Conservation (phyloP, 441 rosid species). For the Viola pubescens region DNA sequence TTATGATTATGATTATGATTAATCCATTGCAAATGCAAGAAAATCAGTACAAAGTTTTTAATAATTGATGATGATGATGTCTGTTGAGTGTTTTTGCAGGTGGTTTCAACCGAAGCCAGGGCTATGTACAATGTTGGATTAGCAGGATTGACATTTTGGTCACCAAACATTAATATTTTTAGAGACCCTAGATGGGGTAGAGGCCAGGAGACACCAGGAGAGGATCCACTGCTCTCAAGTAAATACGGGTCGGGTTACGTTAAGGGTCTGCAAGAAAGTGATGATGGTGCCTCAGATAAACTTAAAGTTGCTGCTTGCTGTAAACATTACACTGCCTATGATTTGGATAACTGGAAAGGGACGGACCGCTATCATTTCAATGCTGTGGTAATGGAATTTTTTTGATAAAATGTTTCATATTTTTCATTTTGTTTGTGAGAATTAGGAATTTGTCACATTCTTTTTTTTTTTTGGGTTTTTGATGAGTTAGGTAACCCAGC, state of each 20-base stretch:
- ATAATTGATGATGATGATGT: neutral
- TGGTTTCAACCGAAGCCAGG: conserved; percentile 88
- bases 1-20: no score
- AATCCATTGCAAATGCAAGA: no score
- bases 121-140: conserved; percentile 96
- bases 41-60: no score
- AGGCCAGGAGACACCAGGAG: conserved; percentile 96
- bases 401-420: neutral
- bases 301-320: conserved; percentile 95
- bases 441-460: neutral
- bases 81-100: conserved; percentile 29
- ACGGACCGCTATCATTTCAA: conserved; percentile 59
- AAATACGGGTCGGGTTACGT: conserved; percentile 62
- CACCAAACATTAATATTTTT: conserved; percentile 84
- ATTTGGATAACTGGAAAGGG: conserved; percentile 87
- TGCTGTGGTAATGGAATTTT: conserved; percentile 47
- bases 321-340: conserved; percentile 96
- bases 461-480: conserved; percentile 3
- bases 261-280: conserved; percentile 68
- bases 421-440: neutral
- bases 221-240: conserved; percentile 79
- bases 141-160: conserved; percentile 90
- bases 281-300: conserved; percentile 34
- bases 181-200: conserved; percentile 99
- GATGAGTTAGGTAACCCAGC: conserved; percentile 66